Percentiles rank a stretch among this genome's conserved stretches.
phyloP scores from a whole-genome alignment of 2,329 filamentous ascomycete species.

The Aspergillus candidus region DNA sequence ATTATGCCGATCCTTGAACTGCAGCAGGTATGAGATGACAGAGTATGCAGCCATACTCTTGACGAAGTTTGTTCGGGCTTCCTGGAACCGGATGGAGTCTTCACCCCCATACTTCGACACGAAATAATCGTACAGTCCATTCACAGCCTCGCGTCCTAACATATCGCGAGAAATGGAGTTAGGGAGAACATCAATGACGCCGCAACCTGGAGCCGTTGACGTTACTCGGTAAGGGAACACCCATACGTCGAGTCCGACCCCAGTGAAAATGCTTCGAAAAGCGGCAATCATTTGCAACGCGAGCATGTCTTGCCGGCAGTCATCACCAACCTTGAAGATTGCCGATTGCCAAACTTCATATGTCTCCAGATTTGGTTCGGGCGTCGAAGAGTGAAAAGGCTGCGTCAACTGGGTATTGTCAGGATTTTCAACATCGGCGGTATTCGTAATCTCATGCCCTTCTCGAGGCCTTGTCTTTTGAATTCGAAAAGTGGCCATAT shows the following conservation, averaged over 20 bases:
- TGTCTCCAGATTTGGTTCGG: conserved; percentile 44
- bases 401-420: conserved; percentile 20
- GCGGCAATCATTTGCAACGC: conserved; percentile 96
- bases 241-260: conserved; percentile 89
- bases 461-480: conserved; percentile 58
- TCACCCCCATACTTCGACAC: conserved; percentile 95
- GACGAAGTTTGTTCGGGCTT: conserved; percentile 93
- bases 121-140: conserved; percentile 97
- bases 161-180: conserved; percentile 98
- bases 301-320: conserved; percentile 94
- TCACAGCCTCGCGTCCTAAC: conserved; percentile 95
- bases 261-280: conserved; percentile 95
- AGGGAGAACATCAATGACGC: conserved; percentile 94
- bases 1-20: conserved; percentile 99
- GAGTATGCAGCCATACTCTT: conserved; percentile 99
- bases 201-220: conserved; percentile 92
- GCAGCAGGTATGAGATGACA: conserved; percentile 89
- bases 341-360: conserved; percentile 98
- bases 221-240: conserved; percentile 97
- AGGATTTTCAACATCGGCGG: conserved; percentile 22
- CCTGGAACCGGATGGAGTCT: conserved; percentile 89
- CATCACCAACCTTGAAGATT: conserved; percentile 99
- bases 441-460: conserved; percentile 22
- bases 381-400: conserved; percentile 5
- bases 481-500: conserved; percentile 98